Evolutionary conservation across 169 alveolate species (phyloP).

Genomic region (Perkinsus marinus): DNA sequence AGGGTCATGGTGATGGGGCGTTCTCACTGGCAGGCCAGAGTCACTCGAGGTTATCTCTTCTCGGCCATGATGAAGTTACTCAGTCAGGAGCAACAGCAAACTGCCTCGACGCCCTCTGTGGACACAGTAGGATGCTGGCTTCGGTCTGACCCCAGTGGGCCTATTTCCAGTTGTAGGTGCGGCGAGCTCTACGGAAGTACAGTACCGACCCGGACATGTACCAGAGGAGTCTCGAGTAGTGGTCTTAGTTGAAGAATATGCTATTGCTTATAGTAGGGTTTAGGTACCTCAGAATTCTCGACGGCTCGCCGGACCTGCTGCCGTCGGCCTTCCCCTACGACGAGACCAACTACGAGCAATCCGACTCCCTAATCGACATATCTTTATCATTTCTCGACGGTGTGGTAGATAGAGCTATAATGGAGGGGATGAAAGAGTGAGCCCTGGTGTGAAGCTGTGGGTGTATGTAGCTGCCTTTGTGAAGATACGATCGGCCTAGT

Average conservation of each 20-base stretch:
- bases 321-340: background rate
- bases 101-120: background rate
- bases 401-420: background rate
- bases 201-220: background rate
- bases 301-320: background rate
- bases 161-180: background rate
- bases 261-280: background rate
- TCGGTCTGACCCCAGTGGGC: background rate
- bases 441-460: too few relatives aligned
- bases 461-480: background rate
- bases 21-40: background rate
- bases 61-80: constrained; percentile 10
- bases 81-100: constrained; percentile 4
- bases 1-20: too few relatives aligned
- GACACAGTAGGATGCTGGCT: background rate
- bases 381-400: background rate
- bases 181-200: background rate
- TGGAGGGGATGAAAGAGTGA: background rate
- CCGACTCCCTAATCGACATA: background rate
- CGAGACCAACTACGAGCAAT: background rate
- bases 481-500: background rate
- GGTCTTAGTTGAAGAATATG: background rate
- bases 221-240: background rate
- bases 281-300: background rate
- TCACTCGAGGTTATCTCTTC: constrained; percentile 10